Conservation (phyloP, 495 filamentous ascomycete genomes). For the Xylaria venustula region DNA sequence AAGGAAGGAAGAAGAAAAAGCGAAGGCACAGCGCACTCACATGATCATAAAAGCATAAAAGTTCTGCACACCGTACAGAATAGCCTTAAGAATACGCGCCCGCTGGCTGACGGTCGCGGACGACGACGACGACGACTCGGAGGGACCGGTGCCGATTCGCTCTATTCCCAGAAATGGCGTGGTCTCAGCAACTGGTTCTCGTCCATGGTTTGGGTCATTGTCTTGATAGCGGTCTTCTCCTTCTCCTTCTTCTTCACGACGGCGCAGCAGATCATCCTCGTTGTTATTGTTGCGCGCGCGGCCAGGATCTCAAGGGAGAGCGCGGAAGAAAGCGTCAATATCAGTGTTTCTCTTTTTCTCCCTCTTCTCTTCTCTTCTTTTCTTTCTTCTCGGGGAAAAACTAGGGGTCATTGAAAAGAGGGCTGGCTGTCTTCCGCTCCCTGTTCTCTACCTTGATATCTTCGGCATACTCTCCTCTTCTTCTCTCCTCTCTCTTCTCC, state of each 20-base stretch:
- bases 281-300: not conserved
- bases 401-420: not conserved
- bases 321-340: slow-evolving; percentile 11
- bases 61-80: slow-evolving; percentile 88
- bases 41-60: slow-evolving; percentile 99
- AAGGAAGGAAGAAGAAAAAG: not conserved
- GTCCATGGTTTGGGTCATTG: slow-evolving; percentile 22
- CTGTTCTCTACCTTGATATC: not conserved
- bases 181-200: slow-evolving; percentile 55
- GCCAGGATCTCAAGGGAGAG: slow-evolving; percentile 1
- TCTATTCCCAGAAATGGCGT: slow-evolving; percentile 54
- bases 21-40: slow-evolving; percentile 55
- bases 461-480: not conserved
- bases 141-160: slow-evolving; percentile 40
- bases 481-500: not conserved
- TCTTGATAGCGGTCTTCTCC: slow-evolving; percentile 20
- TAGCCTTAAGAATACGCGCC: slow-evolving; percentile 73
- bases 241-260: too few relatives aligned
- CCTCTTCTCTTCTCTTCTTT: not conserved
- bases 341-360: slow-evolving; percentile 1
- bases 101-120: slow-evolving; percentile 50
- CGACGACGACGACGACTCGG: slow-evolving; percentile 13
- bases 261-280: too few relatives aligned
- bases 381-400: too few relatives aligned
- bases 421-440: not conserved